These are phyloP conservation scores for Termitomyces sp. DNA, from an alignment of 768 basidiomycete species.

Conservation along the genomic window DNA sequence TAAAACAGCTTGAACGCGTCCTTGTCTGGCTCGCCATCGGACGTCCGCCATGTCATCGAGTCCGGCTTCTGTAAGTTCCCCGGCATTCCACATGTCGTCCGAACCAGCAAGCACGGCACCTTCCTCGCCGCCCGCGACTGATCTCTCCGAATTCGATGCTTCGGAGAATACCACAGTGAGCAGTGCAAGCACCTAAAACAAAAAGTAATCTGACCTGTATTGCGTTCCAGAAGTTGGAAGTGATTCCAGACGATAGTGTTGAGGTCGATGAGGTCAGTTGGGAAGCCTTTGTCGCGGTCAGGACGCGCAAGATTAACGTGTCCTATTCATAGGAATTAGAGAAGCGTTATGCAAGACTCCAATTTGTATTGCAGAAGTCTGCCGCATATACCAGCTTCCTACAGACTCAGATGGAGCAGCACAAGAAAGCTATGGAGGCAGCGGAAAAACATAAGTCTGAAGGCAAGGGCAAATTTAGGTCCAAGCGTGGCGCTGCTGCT, in stretches of 20 bases:
- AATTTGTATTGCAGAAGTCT: slow-evolving; percentile 70
- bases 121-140: slow-evolving; percentile 16
- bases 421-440: slow-evolving; percentile 27
- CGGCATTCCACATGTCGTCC: slow-evolving; percentile 16
- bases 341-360: slow-evolving; percentile 46
- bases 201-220: neutral
- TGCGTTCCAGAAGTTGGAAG: neutral
- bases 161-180: slow-evolving; percentile 11
- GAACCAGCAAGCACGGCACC: slow-evolving; percentile 17
- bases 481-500: neutral
- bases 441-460: slow-evolving; percentile 6
- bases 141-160: slow-evolving; percentile 13
- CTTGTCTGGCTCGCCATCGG: slow-evolving; percentile 6
- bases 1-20: slow-evolving; percentile 14
- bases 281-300: neutral
- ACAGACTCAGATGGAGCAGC: slow-evolving; percentile 70
- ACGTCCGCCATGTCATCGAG: slow-evolving; percentile 17
- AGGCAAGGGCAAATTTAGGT: neutral
- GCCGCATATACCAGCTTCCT: slow-evolving; percentile 70
- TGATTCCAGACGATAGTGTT: slow-evolving; percentile 2
- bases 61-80: slow-evolving; percentile 13
- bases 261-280: slow-evolving; percentile 11
- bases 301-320: neutral
- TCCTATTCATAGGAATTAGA: slow-evolving; percentile 37
- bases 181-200: neutral